These are phyloP conservation scores for Dentipellis sp. DNA, from an alignment of 768 basidiomycete genomes.

Conservation along the genomic window DNA sequence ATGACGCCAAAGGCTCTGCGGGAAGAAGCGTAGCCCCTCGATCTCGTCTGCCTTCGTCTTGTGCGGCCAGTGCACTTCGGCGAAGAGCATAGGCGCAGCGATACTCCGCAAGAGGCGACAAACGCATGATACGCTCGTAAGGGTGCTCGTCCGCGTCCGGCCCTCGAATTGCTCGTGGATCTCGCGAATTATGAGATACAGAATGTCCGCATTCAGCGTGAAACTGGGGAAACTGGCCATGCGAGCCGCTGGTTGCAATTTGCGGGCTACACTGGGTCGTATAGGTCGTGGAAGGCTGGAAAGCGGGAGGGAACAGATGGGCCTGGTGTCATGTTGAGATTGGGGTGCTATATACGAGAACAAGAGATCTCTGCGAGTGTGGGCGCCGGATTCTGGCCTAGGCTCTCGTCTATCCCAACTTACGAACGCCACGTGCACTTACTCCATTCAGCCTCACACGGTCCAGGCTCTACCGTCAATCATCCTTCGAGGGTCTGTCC, in stretches of 20 bases:
- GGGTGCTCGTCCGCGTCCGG: neutral
- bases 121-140: neutral
- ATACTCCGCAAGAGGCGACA: neutral
- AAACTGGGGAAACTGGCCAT: too few relatives aligned
- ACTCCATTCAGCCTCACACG: too few relatives aligned
- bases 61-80: slow-evolving; percentile 25
- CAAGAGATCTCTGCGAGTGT: too few relatives aligned
- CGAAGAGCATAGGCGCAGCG: slow-evolving; percentile 16
- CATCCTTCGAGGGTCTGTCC: too few relatives aligned
- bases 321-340: neutral
- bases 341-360: neutral
- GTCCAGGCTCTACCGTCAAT: too few relatives aligned
- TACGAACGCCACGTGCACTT: too few relatives aligned
- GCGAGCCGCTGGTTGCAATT: too few relatives aligned
- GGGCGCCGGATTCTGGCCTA: too few relatives aligned
- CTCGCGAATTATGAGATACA: neutral
- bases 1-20: slow-evolving; percentile 20
- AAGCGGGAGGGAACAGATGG: neutral
- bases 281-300: neutral
- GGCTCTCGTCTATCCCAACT: too few relatives aligned
- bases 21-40: slow-evolving; percentile 21
- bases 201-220: neutral
- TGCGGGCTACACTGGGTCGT: too few relatives aligned
- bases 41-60: slow-evolving; percentile 18
- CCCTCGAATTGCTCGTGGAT: neutral